Evolutionary conservation across 164 flowering plant genomes (phyloP).

Genomic region (Tetrastigma voinierianum): DNA sequence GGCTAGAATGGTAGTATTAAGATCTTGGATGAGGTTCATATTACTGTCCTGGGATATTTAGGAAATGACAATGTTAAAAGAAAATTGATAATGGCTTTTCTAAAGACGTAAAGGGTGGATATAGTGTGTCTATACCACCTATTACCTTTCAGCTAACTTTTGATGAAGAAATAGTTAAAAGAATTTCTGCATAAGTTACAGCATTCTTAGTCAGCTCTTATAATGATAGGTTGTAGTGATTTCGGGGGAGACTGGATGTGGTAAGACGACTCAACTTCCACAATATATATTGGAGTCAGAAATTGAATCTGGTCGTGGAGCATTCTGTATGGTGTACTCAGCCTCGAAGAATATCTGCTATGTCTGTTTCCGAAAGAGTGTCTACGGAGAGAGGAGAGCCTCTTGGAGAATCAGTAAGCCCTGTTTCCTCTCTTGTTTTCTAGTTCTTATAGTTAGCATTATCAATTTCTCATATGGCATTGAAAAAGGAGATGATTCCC

Average conservation of each 20-base stretch:
- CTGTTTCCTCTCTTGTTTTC: background rate
- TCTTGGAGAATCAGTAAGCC: conserved; percentile 90
- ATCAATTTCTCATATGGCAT: too few relatives aligned
- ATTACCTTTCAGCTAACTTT: too few relatives aligned
- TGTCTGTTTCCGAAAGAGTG: conserved; percentile 96
- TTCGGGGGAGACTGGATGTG: conserved; percentile 99
- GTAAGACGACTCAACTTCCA: conserved; percentile 99
- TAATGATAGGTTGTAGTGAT: conserved; percentile 74
- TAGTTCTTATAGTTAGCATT: background rate
- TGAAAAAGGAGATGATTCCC: background rate
- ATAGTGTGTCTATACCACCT: too few relatives aligned
- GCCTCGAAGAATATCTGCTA: conserved; percentile 98
- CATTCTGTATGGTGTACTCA: conserved; percentile 98
- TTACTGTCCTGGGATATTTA: too few relatives aligned
- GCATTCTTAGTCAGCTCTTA: background rate
- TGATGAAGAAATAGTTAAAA: too few relatives aligned
- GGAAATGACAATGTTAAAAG: too few relatives aligned
- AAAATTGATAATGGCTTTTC: too few relatives aligned
- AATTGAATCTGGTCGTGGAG: conserved; percentile 98
- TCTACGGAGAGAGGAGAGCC: conserved; percentile 97
- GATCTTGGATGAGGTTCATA: too few relatives aligned
- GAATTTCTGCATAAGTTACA: background rate
- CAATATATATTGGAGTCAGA: conserved; percentile 93
- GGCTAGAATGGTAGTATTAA: too few relatives aligned
- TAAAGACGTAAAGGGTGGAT: too few relatives aligned